phyloP scores from a whole-genome alignment of 2,329 filamentous ascomycete genomes.

The Arthrobotrys conoides region DNA sequence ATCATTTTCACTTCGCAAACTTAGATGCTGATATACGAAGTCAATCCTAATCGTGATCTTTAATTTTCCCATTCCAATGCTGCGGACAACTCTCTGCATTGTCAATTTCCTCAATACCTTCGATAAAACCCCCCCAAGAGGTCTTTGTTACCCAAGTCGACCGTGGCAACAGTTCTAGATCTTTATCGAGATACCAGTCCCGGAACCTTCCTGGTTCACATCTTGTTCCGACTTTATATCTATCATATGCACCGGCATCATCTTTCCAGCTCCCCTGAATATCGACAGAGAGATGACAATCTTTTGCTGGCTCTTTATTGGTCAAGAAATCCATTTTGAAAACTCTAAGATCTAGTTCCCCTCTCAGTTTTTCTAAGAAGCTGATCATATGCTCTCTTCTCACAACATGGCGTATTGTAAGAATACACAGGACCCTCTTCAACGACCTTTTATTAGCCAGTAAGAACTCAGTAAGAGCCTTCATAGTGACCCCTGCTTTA shows the following conservation, averaged over 20 bases:
- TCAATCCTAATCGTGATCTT: not conserved
- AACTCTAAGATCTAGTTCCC: not conserved
- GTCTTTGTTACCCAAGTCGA: slow-evolving; percentile 2
- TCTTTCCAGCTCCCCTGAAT: slow-evolving; percentile 2
- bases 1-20: not conserved
- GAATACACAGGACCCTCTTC: slow-evolving; percentile 1
- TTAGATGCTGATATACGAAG: not conserved
- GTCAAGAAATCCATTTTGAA: slow-evolving; percentile 21
- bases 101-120: slow-evolving; percentile 6
- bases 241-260: not conserved
- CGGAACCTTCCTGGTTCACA: slow-evolving; percentile 12
- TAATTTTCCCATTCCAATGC: not conserved
- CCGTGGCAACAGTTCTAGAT: not conserved
- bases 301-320: not conserved
- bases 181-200: not conserved
- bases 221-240: slow-evolving; percentile 1
- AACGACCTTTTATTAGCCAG: not conserved
- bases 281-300: slow-evolving; percentile 12
- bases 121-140: slow-evolving; percentile 12
- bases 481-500: not conserved
- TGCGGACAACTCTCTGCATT: not conserved
- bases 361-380: slow-evolving; percentile 1
- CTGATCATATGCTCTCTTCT: slow-evolving; percentile 6
- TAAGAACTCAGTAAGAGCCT: slow-evolving; percentile 14
- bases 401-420: not conserved